phyloP scores from a whole-genome alignment of 306 rosid genomes.

The Ormosia semicastrata region DNA sequence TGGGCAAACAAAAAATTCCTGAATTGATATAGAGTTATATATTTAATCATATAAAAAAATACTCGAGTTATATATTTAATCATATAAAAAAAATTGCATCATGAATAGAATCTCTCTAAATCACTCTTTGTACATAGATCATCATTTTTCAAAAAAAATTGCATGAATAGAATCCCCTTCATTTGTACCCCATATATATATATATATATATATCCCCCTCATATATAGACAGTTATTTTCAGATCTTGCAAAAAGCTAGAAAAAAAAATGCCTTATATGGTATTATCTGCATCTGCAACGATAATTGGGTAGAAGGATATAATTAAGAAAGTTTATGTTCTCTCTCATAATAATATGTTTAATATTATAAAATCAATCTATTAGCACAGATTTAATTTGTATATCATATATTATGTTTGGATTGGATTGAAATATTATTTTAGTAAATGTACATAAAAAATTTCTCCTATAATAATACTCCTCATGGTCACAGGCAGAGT shows the following conservation, averaged over 20 bases:
- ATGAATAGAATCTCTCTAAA: too few relatives aligned
- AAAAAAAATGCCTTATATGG: neutral
- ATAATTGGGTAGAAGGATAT: neutral
- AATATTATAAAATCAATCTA: neutral
- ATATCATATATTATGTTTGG: neutral
- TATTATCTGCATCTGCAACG: neutral
- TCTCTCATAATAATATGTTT: too few relatives aligned
- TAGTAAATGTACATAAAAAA: neutral
- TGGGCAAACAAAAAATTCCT: neutral
- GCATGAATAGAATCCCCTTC: neutral
- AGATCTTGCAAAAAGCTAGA: neutral
- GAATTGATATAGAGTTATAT: neutral
- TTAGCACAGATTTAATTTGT: neutral
- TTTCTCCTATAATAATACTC: neutral
- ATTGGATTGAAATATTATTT: neutral
- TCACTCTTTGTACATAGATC: too few relatives aligned
- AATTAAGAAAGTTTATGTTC: neutral
- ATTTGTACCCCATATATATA: neutral
- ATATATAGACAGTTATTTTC: neutral
- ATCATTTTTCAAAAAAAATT: too few relatives aligned
- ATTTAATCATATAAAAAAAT: neutral
- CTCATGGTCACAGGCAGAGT: neutral
- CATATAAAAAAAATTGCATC: too few relatives aligned
- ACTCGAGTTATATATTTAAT: too few relatives aligned
- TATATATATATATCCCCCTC: neutral